Evolutionary conservation across 768 basidiomycete species (phyloP).

Genomic region (Lepiota venenata): DNA sequence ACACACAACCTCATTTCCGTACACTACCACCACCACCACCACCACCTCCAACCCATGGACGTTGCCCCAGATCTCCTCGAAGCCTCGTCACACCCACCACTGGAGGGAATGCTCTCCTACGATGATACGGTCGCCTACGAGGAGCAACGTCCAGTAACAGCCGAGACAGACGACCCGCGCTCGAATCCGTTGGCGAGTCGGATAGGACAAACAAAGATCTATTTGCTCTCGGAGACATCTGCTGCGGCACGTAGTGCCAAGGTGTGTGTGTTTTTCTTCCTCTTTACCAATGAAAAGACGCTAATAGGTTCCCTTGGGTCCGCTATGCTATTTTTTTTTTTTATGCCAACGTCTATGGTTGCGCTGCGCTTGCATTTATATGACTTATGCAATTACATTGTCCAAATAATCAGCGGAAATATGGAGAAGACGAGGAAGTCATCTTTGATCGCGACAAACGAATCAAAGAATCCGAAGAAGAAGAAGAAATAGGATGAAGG

Average conservation of each 20-base stretch:
- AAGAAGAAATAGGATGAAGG: slow-evolving; percentile 35
- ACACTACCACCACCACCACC: not conserved
- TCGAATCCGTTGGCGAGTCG: slow-evolving; percentile 52
- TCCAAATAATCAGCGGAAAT: slow-evolving; percentile 42
- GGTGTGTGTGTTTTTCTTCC: slow-evolving; percentile 53
- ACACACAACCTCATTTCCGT: not conserved
- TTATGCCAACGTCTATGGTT: not conserved
- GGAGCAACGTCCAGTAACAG: slow-evolving; percentile 43
- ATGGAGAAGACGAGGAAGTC: slow-evolving; percentile 28
- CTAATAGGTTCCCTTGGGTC: slow-evolving; percentile 22
- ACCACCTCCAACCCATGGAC: slow-evolving; percentile 38
- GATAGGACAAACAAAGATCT: slow-evolving; percentile 75
- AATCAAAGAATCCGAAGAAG: slow-evolving; percentile 18
- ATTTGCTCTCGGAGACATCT: slow-evolving; percentile 67
- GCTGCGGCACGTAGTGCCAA: slow-evolving; percentile 59
- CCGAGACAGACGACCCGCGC: slow-evolving; percentile 24
- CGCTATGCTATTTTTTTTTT: slow-evolving; percentile 26
- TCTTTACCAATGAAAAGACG: too few relatives aligned
- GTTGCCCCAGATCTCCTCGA: slow-evolving; percentile 32
- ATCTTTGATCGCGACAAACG: not conserved
- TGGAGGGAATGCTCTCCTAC: slow-evolving; percentile 38
- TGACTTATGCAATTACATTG: too few relatives aligned
- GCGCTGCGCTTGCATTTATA: not conserved
- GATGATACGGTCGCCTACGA: slow-evolving; percentile 56
- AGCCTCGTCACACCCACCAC: slow-evolving; percentile 2